A percentile compares a stretch with the other conserved stretches of the same genome.
These are phyloP conservation scores for Alternaria sp. DNA, from an alignment of 2,329 filamentous ascomycete genomes.

Conservation along the genomic window DNA sequence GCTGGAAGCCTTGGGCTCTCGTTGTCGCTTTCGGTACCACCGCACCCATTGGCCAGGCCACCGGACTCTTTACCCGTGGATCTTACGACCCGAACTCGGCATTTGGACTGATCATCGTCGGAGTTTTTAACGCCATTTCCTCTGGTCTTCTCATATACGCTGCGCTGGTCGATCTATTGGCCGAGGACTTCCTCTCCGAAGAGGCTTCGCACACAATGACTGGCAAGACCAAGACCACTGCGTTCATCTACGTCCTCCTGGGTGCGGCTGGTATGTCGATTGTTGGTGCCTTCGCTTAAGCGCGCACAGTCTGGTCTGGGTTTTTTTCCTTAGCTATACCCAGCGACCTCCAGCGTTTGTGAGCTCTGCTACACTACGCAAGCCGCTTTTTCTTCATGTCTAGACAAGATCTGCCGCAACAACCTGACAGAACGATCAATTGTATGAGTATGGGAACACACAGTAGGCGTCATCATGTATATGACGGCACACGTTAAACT, in stretches of 20 bases:
- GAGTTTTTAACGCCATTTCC: constrained; percentile 72
- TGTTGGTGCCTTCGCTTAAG: constrained; percentile 19
- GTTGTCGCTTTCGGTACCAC: constrained; percentile 71
- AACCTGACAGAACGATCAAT: constrained; percentile 12
- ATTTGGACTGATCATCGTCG: constrained; percentile 70
- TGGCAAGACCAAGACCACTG: constrained; percentile 62
- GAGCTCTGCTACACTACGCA: constrained; percentile 21
- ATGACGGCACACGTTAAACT: constrained; percentile 15
- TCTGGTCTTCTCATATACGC: constrained; percentile 69
- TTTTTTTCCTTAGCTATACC: background rate
- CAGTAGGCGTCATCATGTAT: constrained; percentile 6
- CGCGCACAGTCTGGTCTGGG: background rate
- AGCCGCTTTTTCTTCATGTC: constrained; percentile 8
- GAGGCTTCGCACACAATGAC: constrained; percentile 58
- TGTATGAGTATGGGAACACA: constrained; percentile 28
- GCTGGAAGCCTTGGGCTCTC: constrained; percentile 67
- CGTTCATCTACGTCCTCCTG: constrained; percentile 57
- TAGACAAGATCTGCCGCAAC: constrained; percentile 1
- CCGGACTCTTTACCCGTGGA: constrained; percentile 65
- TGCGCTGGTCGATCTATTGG: constrained; percentile 69
- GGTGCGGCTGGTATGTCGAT: constrained; percentile 51
- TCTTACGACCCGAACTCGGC: constrained; percentile 70
- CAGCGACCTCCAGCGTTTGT: background rate
- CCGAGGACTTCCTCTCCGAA: constrained; percentile 69
- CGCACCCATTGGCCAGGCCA: constrained; percentile 70